These are phyloP conservation scores for Fomitopsis schrenkii DNA, from an alignment of 1,284 basidiomycete species.

Conservation along the genomic window DNA sequence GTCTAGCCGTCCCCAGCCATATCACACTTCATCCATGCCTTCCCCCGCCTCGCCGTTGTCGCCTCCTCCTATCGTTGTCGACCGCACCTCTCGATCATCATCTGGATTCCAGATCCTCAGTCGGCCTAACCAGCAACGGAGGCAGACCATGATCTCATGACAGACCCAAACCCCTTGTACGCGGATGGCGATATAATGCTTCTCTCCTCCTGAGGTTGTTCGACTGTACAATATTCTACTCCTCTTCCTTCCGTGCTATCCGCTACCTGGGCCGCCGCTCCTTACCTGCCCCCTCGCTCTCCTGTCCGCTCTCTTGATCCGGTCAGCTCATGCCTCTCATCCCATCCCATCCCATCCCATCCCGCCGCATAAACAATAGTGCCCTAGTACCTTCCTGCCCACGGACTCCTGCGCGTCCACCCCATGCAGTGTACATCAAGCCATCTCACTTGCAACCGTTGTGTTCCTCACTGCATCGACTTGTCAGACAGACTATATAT, in stretches of 20 bases:
- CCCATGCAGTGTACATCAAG: constrained; percentile 2
- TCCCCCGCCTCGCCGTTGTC: constrained; percentile 11
- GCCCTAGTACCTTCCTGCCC: too few relatives aligned
- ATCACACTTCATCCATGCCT: constrained; percentile 15
- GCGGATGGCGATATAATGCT: neutral
- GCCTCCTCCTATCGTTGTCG: constrained; percentile 16
- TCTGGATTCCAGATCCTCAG: constrained; percentile 21
- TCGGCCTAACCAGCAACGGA: constrained; percentile 12
- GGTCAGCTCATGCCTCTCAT: neutral
- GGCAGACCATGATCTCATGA: constrained; percentile 21
- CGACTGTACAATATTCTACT: neutral
- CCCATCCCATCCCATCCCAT: neutral
- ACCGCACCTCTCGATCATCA: constrained; percentile 6
- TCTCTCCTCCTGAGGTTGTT: neutral
- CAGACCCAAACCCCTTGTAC: neutral
- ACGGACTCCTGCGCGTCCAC: neutral
- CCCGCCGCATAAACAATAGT: neutral
- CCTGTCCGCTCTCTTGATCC: neutral
- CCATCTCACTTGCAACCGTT: neutral
- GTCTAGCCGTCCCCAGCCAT: constrained; percentile 9
- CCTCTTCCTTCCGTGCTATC: neutral
- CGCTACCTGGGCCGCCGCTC: neutral
- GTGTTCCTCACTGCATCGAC: neutral
- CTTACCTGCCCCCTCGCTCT: neutral
- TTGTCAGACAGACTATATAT: constrained; percentile 5